phyloP scores from a whole-genome alignment of 177 flowering plant genomes.

The Vitis hybrid region DNA sequence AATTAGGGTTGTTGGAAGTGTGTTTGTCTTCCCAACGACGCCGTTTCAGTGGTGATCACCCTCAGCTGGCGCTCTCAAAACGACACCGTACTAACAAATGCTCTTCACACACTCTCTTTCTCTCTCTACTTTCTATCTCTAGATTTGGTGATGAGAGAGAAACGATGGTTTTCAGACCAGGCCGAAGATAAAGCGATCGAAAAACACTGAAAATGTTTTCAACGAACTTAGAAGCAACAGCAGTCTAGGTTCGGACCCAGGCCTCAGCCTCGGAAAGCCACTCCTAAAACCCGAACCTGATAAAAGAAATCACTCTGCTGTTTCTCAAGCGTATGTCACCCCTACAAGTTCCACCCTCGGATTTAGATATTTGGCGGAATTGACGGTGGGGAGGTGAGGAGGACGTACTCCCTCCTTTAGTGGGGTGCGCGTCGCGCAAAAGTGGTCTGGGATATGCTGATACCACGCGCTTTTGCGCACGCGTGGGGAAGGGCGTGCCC shows the following conservation, averaged over 20 bases:
- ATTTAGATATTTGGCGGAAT: background rate
- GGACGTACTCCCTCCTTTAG: background rate
- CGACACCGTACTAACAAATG: background rate
- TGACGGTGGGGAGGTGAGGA: constrained; percentile 2
- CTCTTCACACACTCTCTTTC: constrained; percentile 2
- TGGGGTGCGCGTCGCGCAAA: background rate
- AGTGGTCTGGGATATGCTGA: constrained; percentile 1
- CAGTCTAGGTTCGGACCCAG: constrained; percentile 9
- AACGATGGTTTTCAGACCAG: constrained; percentile 15
- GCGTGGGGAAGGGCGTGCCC: constrained; percentile 11
- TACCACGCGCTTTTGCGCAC: constrained; percentile 19
- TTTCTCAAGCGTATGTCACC: background rate
- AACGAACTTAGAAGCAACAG: background rate
- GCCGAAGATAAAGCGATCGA: constrained; percentile 29
- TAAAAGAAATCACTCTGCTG: background rate
- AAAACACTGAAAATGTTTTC: constrained; percentile 11
- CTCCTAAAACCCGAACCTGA: background rate
- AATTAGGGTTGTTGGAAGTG: constrained; percentile 7
- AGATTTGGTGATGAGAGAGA: background rate
- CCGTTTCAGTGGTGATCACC: background rate
- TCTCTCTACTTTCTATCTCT: constrained; percentile 1
- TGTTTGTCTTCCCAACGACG: background rate
- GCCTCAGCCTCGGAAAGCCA: constrained; percentile 4
- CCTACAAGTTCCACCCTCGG: background rate
- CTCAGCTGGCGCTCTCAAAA: background rate